A percentile compares a stretch with the other conserved stretches of the same genome.
phyloP scores from a whole-genome alignment of 208 protist genomes.

The Naegleria fowleri region DNA sequence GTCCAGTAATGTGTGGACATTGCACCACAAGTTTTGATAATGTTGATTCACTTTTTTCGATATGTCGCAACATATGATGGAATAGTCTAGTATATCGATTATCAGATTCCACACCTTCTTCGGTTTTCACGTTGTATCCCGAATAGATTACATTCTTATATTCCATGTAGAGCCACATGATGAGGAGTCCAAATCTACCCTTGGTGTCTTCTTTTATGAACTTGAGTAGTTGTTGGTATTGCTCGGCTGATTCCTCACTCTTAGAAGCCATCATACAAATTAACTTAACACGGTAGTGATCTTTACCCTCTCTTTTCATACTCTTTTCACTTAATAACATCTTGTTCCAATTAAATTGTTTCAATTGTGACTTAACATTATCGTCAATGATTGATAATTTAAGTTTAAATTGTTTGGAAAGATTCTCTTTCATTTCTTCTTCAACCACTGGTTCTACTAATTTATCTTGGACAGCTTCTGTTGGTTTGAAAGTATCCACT shows the following conservation, averaged over 20 bases:
- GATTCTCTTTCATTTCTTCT: neutral
- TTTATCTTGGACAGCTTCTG: neutral
- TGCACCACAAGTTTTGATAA: neutral
- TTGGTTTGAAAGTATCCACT: neutral
- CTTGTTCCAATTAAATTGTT: neutral
- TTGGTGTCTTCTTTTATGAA: neutral
- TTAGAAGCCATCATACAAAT: neutral
- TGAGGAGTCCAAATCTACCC: neutral
- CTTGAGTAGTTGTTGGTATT: neutral
- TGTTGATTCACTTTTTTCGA: neutral
- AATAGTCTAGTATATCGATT: neutral
- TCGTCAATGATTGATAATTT: neutral
- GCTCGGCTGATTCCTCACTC: neutral
- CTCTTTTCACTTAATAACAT: neutral
- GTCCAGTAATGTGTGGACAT: neutral
- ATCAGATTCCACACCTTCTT: neutral
- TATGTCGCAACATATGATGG: neutral
- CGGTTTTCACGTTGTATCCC: neutral
- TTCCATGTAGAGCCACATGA: neutral
- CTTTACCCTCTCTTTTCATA: constrained; percentile 1
- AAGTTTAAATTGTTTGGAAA: neutral
- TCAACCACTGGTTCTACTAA: neutral
- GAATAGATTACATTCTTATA: neutral
- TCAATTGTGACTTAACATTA: neutral
- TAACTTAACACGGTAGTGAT: neutral